These are phyloP conservation scores for Monotropa hypopitys DNA, from an alignment of 179 eudicot genomes.

Conservation along the genomic window DNA sequence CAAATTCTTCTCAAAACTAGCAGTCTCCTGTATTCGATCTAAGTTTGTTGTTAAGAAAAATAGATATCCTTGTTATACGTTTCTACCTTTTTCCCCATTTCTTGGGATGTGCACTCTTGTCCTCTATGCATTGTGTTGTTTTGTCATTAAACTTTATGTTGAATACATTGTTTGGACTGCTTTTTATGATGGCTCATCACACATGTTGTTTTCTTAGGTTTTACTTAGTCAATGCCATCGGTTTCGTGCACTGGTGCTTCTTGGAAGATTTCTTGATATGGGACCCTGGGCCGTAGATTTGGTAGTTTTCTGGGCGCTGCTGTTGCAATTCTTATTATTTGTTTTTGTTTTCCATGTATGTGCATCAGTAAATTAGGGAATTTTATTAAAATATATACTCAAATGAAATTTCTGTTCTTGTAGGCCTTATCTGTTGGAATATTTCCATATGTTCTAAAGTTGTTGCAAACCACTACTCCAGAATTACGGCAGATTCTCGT, in stretches of 20 bases:
- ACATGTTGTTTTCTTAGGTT: conserved; percentile 37
- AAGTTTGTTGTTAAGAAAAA: neutral
- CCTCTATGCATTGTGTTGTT: neutral
- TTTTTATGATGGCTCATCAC: neutral
- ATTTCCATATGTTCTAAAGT: conserved; percentile 88
- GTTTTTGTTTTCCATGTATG: conserved; percentile 4
- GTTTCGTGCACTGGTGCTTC: conserved; percentile 85
- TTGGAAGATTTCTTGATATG: conserved; percentile 96
- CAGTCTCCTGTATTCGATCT: neutral
- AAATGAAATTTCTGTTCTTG: conserved; percentile 12
- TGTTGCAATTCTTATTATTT: neutral
- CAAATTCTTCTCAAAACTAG: neutral
- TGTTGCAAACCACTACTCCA: conserved; percentile 80
- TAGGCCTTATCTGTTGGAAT: conserved; percentile 98
- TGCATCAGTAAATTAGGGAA: neutral
- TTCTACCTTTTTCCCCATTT: neutral
- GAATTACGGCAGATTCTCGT: conserved; percentile 90
- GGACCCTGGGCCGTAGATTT: conserved; percentile 97
- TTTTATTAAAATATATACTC: conserved; percentile 2
- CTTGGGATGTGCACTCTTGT: neutral
- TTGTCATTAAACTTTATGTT: neutral
- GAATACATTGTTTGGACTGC: neutral
- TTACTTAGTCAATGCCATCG: conserved; percentile 95
- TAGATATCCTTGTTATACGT: neutral
- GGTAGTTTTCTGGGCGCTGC: conserved; percentile 31